Percentiles rank a stretch among this genome's conserved stretches.
phyloP scores from a whole-genome alignment of 2,329 filamentous ascomycete genomes.

The Lasiodiplodia sp. region DNA sequence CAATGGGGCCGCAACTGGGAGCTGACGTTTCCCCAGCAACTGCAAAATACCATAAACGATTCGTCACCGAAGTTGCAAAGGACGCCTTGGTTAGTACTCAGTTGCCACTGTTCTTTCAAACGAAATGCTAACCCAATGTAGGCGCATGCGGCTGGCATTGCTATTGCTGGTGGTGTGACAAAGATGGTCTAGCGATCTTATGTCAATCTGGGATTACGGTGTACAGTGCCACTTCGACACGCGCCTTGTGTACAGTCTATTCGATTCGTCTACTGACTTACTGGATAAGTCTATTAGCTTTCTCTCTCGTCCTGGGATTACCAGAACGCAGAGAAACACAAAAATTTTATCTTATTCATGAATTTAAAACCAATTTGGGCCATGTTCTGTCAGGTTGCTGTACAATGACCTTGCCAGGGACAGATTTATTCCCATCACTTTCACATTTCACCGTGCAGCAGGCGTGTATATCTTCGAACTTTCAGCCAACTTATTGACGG shows the following conservation, averaged over 20 bases:
- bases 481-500: no score
- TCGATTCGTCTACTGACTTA: background rate
- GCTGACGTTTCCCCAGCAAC: background rate
- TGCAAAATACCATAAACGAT: conserved; percentile 7
- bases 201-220: background rate
- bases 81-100: background rate
- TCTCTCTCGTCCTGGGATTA: background rate
- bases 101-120: background rate
- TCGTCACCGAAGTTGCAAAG: conserved; percentile 9
- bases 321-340: no score
- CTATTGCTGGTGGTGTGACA: background rate
- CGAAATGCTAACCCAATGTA: background rate
- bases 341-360: no score
- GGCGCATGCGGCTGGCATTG: background rate
- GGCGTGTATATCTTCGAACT: no score
- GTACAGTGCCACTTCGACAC: background rate
- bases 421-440: no score
- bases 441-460: no score
- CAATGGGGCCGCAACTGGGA: conserved; percentile 3
- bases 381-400: no score
- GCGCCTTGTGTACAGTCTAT: background rate
- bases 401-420: no score
- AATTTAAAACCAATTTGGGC: no score
- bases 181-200: background rate
- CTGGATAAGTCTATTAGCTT: background rate